These are phyloP conservation scores for Chaetomium sp. DNA, from an alignment of 2,329 filamentous ascomycete species.

Conservation along the genomic window DNA sequence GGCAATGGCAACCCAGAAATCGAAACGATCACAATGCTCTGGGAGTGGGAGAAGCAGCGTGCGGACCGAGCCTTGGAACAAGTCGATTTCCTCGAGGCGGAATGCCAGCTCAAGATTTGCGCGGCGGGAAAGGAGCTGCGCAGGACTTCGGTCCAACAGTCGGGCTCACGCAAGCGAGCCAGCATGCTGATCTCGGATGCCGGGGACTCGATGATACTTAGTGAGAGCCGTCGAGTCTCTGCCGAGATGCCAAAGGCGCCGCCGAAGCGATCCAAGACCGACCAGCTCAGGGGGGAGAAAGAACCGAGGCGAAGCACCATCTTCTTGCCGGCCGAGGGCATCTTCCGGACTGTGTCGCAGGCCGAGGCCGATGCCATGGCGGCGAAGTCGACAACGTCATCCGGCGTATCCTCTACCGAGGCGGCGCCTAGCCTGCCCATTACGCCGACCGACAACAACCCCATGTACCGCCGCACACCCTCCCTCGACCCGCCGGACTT, in stretches of 20 bases:
- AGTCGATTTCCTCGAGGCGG: constrained; percentile 74
- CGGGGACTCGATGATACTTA: constrained; percentile 48
- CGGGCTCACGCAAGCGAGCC: constrained; percentile 42
- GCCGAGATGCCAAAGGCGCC: constrained; percentile 36
- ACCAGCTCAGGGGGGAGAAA: constrained; percentile 34
- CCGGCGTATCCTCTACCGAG: constrained; percentile 19
- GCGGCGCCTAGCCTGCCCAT: constrained; percentile 36
- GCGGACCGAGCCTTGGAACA: constrained; percentile 71
- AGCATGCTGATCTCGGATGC: constrained; percentile 44
- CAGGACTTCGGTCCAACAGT: constrained; percentile 32
- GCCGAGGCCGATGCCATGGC: constrained; percentile 52
- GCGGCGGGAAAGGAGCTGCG: constrained; percentile 54
- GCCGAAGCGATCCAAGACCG: constrained; percentile 43
- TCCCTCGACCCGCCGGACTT: constrained; percentile 64
- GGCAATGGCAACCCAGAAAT: constrained; percentile 52
- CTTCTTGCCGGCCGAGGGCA: constrained; percentile 64
- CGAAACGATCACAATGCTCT: constrained; percentile 55
- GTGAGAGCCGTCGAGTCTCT: constrained; percentile 38
- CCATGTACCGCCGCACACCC: constrained; percentile 59
- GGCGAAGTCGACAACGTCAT: constrained; percentile 24
- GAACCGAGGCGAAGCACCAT: constrained; percentile 55
- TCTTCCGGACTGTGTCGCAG: constrained; percentile 62
- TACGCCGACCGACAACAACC: constrained; percentile 40
- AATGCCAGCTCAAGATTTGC: constrained; percentile 71
- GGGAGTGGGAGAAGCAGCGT: constrained; percentile 61